phyloP scores from a whole-genome alignment of 345 rosid species.

The Salix udensis region DNA sequence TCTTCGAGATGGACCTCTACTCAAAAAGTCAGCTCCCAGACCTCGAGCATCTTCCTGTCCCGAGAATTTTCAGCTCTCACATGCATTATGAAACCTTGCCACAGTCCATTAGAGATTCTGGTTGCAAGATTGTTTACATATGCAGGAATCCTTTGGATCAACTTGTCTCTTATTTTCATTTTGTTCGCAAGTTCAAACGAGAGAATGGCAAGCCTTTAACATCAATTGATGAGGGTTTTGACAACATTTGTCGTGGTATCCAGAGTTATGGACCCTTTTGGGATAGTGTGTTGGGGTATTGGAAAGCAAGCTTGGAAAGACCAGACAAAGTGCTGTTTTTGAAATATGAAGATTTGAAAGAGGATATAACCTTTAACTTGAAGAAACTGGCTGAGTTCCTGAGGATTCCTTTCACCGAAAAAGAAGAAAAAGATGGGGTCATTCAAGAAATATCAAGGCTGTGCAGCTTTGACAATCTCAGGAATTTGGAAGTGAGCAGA shows the following conservation, averaged over 20 bases:
- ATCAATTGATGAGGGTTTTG: conserved; percentile 32
- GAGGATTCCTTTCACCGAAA: too few relatives aligned
- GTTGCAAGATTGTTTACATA: conserved; percentile 15
- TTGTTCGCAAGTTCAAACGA: conserved; percentile 14
- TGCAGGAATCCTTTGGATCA: conserved; percentile 25
- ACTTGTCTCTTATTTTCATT: not conserved
- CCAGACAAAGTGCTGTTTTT: conserved; percentile 20
- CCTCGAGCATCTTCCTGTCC: conserved; percentile 14
- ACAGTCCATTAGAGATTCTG: not conserved
- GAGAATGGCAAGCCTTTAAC: not conserved
- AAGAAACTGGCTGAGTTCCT: not conserved
- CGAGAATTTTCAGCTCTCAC: too few relatives aligned
- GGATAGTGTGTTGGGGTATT: too few relatives aligned
- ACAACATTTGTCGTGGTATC: not conserved
- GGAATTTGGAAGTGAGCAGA: too few relatives aligned
- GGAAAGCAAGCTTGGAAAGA: too few relatives aligned
- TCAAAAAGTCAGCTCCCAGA: not conserved
- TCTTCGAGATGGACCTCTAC: conserved; percentile 28
- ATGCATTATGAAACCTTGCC: too few relatives aligned
- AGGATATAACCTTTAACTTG: conserved; percentile 13
- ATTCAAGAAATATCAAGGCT: too few relatives aligned
- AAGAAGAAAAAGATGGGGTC: too few relatives aligned
- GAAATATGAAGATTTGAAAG: conserved; percentile 38
- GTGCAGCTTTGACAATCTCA: too few relatives aligned
- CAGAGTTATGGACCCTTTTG: too few relatives aligned